Evolutionary conservation across 2,329 filamentous ascomycete genomes (phyloP), one percentile per base, ranked within the genome.

Genomic region (Hyphodiscus sp.): DNA sequence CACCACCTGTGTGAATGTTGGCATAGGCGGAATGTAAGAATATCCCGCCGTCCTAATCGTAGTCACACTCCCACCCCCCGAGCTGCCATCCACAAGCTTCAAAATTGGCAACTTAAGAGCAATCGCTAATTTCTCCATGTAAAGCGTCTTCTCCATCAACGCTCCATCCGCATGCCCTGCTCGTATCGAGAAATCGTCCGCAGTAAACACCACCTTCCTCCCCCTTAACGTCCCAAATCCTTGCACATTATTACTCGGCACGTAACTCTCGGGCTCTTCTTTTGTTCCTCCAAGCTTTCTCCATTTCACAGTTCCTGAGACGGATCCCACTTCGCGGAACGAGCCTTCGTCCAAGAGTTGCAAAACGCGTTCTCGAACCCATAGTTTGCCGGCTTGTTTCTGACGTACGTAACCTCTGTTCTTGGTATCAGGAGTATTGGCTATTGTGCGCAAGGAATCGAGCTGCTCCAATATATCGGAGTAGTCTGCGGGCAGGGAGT

Each of bases 101-200:
- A 86, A 67, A 44, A 85, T 81, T 0, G 82, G 82, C 5, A 85
- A 50, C 43, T 77, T 76, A 53, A 83, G 60, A 6, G 76, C 72
- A 41, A 85, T 67, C 0, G 80, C 79, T 26, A 85, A 65, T 61
- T 83, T 83, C 67, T 85, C 82, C 63, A 82, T 74, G 60, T 84
- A 83, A 20, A 81, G 67, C 1, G 80, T 84, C 67, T 82, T 83
- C 45, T 75, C 78, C 63, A 67, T 72, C 33, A 80, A 70, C 15
- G 80, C 73, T 0, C 82, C 82, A 67, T 85, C 82, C 0, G 82
- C 81, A 70, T 86, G 82, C 1, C 82, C 82, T 26, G 81, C 80
- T 6, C 82, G 71, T 26, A 85, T 77, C 1, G 75, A 79, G 58
- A 84, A 85, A 63, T 86, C 82, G 62, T 86, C 82, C 0, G 81